These are phyloP conservation scores for Coleophoma cylindrospora DNA, from an alignment of 2,329 filamentous ascomycete species.

Conservation along the genomic window DNA sequence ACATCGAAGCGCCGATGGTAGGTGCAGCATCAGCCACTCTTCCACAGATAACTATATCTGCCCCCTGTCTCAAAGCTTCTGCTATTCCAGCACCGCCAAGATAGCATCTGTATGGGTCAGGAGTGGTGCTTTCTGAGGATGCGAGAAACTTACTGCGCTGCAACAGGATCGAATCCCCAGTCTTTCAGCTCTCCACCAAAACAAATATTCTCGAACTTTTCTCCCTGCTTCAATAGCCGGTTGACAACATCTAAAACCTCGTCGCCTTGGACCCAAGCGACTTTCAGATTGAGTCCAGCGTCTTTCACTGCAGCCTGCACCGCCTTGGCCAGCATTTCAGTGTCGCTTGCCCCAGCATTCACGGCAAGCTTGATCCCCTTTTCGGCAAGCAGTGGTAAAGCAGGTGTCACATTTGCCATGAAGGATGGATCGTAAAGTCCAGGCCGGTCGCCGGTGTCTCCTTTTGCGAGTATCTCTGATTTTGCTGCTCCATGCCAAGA, in stretches of 20 bases:
- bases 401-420: slow-evolving; percentile 9
- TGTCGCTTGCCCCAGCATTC: slow-evolving; percentile 49
- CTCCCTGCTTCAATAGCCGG: slow-evolving; percentile 4
- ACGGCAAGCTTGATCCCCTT: slow-evolving; percentile 43
- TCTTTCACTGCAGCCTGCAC: slow-evolving; percentile 3
- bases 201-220: slow-evolving; percentile 5
- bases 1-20: slow-evolving; percentile 33
- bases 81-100: slow-evolving; percentile 38
- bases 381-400: slow-evolving; percentile 36
- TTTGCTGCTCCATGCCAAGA: slow-evolving; percentile 25
- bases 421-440: slow-evolving; percentile 40
- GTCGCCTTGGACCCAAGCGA: slow-evolving; percentile 41
- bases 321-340: slow-evolving; percentile 33
- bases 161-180: slow-evolving; percentile 13
- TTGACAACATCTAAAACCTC: slow-evolving; percentile 30
- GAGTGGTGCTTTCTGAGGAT: background rate
- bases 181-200: slow-evolving; percentile 9
- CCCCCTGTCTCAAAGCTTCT: slow-evolving; percentile 34
- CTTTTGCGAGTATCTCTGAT: slow-evolving; percentile 5
- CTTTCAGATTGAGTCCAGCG: slow-evolving; percentile 24
- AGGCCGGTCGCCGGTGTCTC: background rate
- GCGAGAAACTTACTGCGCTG: slow-evolving; percentile 6
- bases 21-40: slow-evolving; percentile 37
- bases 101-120: slow-evolving; percentile 26
- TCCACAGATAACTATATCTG: slow-evolving; percentile 38